A percentile compares a stretch with the other conserved stretches of the same genome.
Evolutionary conservation across 768 basidiomycete genomes (phyloP).

Genomic region (Daedaleopsis sinensis): DNA sequence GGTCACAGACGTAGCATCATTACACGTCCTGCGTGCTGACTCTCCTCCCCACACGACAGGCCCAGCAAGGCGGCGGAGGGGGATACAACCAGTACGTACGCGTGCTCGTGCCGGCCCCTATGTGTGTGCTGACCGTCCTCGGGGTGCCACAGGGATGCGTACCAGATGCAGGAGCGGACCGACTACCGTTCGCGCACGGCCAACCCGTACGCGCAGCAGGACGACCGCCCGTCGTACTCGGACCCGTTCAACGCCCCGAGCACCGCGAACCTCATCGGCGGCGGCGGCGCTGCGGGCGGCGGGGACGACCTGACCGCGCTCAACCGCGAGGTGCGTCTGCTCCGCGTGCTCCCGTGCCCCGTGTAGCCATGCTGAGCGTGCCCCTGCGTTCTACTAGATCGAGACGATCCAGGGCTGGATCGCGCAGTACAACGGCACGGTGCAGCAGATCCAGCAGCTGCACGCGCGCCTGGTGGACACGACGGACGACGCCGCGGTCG

Average conservation of each 20-base stretch:
- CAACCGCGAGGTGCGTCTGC: slow-evolving; percentile 67
- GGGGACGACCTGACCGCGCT: slow-evolving; percentile 69
- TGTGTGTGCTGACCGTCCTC: slow-evolving; percentile 2
- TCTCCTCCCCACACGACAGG: slow-evolving; percentile 40
- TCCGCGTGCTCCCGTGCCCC: neutral
- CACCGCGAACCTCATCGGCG: slow-evolving; percentile 45
- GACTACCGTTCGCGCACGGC: slow-evolving; percentile 27
- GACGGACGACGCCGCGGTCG: slow-evolving; percentile 48
- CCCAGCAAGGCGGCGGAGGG: slow-evolving; percentile 56
- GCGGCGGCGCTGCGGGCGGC: slow-evolving; percentile 17
- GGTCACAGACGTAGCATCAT: no score
- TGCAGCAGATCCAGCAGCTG: slow-evolving; percentile 49
- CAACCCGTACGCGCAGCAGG: slow-evolving; percentile 73
- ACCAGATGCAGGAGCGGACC: slow-evolving; percentile 68
- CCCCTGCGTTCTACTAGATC: slow-evolving; percentile 36
- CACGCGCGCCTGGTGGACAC: slow-evolving; percentile 53
- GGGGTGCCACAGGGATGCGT: slow-evolving; percentile 50
- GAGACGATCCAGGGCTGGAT: slow-evolving; percentile 52
- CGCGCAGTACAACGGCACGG: slow-evolving; percentile 46
- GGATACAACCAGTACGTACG: slow-evolving; percentile 35
- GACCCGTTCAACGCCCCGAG: slow-evolving; percentile 50
- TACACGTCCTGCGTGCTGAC: neutral
- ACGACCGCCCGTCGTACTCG: slow-evolving; percentile 64
- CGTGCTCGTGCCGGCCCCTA: slow-evolving; percentile 8
- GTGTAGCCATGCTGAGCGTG: neutral